Percentiles rank a stretch among this genome's conserved stretches.
Evolutionary conservation across 169 alveolate species (phyloP).

Genomic region (Neospora caninum): DNA sequence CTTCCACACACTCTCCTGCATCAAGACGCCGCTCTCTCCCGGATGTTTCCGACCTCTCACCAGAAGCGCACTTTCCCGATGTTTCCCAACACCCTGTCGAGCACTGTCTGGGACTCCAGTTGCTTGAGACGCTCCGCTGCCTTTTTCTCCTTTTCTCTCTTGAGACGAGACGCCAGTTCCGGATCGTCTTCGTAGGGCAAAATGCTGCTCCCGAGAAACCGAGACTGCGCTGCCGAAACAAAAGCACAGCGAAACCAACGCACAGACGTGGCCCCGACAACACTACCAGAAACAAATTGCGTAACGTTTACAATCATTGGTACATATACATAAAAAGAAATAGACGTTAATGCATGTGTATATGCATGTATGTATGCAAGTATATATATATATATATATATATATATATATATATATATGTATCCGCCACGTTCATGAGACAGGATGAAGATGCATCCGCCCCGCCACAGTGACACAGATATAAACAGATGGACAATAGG

Average conservation of each 20-base stretch:
- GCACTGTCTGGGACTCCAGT: neutral
- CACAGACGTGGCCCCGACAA: neutral
- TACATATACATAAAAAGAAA: too few relatives aligned
- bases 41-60: neutral
- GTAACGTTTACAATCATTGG: too few relatives aligned
- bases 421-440: too few relatives aligned
- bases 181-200: slow-evolving; percentile 30
- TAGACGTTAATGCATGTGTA: neutral
- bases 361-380: neutral
- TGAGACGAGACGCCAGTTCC: neutral
- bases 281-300: too few relatives aligned
- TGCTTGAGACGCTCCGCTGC: neutral
- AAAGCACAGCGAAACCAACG: neutral
- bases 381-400: too few relatives aligned
- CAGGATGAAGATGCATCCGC: too few relatives aligned
- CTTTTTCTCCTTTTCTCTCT: neutral
- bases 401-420: too few relatives aligned
- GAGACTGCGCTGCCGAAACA: neutral
- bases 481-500: too few relatives aligned
- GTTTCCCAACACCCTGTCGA: neutral
- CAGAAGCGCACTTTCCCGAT: slow-evolving; percentile 1
- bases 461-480: too few relatives aligned
- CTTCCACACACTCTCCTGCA: too few relatives aligned
- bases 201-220: neutral
- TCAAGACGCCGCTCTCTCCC: too few relatives aligned